Conservation (phyloP, 768 basidiomycete species). For the Phanerodontia chrysosporium region DNA sequence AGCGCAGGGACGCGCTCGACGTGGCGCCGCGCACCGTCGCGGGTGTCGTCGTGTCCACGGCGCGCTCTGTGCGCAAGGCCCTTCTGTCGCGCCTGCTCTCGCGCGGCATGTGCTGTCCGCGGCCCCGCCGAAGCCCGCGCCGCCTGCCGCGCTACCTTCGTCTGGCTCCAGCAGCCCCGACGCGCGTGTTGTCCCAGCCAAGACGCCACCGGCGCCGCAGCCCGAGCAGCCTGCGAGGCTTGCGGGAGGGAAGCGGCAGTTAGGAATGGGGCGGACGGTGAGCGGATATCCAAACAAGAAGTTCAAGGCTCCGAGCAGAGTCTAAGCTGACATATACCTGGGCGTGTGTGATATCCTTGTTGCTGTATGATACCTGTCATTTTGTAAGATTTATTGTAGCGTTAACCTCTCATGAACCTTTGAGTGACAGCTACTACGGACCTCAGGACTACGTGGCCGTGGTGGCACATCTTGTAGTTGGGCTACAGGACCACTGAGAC, state of each 20-base stretch:
- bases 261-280: conserved; percentile 56
- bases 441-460: no score
- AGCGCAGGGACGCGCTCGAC: background rate
- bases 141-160: background rate
- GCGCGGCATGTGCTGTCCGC: background rate
- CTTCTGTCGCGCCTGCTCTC: background rate
- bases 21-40: background rate
- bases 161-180: background rate
- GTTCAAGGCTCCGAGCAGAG: conserved; percentile 48
- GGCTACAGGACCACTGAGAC: no score
- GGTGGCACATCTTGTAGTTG: no score
- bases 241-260: conserved; percentile 46
- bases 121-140: background rate
- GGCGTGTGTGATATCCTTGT: background rate
- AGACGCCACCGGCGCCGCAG: background rate
- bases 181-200: background rate
- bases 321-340: background rate
- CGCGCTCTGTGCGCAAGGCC: background rate
- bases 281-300: conserved; percentile 63
- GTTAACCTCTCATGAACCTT: no score
- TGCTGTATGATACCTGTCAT: background rate
- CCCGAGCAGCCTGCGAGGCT: background rate
- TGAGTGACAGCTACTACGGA: no score
- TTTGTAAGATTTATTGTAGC: no score
- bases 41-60: no score